phyloP scores from a whole-genome alignment of 441 rosid genomes.

The Pelargonium cotyledonis region DNA sequence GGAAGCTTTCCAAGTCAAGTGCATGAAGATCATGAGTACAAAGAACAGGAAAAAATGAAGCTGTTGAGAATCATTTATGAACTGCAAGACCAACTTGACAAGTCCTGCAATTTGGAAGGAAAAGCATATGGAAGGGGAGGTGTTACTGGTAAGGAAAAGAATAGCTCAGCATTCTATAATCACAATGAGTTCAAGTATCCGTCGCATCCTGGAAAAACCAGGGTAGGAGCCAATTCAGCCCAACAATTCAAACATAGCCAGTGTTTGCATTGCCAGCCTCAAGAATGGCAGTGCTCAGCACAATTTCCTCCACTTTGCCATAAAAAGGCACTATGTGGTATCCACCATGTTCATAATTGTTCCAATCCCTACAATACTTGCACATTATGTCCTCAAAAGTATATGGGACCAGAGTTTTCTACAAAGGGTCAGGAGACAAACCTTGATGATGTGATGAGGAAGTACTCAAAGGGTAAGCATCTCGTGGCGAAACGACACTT shows the following conservation, averaged over 20 bases:
- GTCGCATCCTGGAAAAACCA: conserved; percentile 24
- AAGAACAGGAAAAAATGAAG: conserved; percentile 49
- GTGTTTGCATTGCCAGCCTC: conserved; percentile 32
- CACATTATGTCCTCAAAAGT: conserved; percentile 56
- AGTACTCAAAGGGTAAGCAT: conserved; percentile 41
- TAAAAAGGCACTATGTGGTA: conserved; percentile 22
- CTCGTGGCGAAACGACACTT: conserved; percentile 47
- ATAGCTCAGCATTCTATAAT: conserved; percentile 18
- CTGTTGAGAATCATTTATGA: conserved; percentile 55
- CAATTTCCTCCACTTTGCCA: conserved; percentile 30
- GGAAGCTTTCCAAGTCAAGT: conserved; percentile 40
- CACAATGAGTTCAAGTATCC: conserved; percentile 19
- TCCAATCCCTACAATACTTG: conserved; percentile 38
- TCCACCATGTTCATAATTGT: conserved; percentile 29
- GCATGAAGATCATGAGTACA: conserved; percentile 33
- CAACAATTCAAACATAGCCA: conserved; percentile 25
- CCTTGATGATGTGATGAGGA: conserved; percentile 44
- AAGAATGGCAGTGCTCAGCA: conserved; percentile 34
- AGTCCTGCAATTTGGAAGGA: conserved; percentile 32
- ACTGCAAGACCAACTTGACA: conserved; percentile 53
- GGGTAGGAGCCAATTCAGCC: conserved; percentile 28
- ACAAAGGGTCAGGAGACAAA: conserved; percentile 34
- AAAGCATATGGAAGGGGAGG: conserved; percentile 30
- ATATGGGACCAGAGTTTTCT: conserved; percentile 34
- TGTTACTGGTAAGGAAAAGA: conserved; percentile 26